Conservation (phyloP, 257 asterid genomes). For the Verbascum thapsus region DNA sequence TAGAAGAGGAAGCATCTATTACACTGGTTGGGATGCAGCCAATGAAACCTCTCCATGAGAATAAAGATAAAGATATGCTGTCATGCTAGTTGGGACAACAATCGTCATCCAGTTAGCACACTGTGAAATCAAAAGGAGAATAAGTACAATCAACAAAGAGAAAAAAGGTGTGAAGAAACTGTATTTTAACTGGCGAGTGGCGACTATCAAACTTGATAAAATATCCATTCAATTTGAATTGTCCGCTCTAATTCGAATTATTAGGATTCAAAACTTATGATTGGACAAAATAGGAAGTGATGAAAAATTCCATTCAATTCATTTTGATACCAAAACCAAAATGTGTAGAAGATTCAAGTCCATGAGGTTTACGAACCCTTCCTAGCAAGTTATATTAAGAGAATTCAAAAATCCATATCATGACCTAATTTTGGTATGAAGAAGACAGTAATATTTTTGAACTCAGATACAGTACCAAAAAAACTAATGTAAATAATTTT, state of each 20-base stretch:
- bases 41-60: constrained; percentile 95
- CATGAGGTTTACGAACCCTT: no score
- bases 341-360: constrained; percentile 17
- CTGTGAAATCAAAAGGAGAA: constrained; percentile 55
- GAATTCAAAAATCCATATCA: background rate
- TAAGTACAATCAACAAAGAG: constrained; percentile 30
- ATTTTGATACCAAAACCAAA: constrained; percentile 9
- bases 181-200: constrained; percentile 10
- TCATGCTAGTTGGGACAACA: constrained; percentile 98
- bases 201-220: constrained; percentile 13
- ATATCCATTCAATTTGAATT: constrained; percentile 9
- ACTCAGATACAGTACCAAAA: background rate
- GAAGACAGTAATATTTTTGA: constrained; percentile 7
- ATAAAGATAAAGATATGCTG: constrained; percentile 91
- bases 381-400: background rate
- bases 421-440: constrained; percentile 16
- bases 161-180: constrained; percentile 18
- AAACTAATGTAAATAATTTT: no score
- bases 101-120: constrained; percentile 98
- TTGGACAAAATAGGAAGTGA: no score
- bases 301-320: background rate
- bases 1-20: constrained; percentile 91
- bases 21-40: constrained; percentile 99
- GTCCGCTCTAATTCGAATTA: constrained; percentile 19
- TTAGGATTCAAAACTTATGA: no score